Evolutionary conservation across 495 filamentous ascomycete species (phyloP).

Genomic region (Penicillium samsonianum): DNA sequence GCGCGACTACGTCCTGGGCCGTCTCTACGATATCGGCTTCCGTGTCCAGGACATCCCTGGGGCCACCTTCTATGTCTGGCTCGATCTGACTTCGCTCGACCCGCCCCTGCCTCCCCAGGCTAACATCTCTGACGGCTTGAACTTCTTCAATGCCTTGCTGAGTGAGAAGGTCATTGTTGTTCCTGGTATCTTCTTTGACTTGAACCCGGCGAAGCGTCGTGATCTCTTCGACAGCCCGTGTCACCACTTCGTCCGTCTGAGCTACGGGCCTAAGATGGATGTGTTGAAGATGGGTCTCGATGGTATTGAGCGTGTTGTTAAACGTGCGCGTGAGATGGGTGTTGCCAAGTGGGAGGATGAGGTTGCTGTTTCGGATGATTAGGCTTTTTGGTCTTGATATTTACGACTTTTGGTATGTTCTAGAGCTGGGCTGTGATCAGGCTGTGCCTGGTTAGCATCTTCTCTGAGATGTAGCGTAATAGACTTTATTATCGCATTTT

Average conservation of each 20-base stretch:
- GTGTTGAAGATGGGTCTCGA: conserved; percentile 79
- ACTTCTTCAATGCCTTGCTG: conserved; percentile 93
- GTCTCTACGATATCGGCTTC: conserved; percentile 84
- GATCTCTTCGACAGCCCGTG: conserved; percentile 95
- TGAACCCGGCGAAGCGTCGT: conserved; percentile 86
- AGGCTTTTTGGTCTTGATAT: conserved; percentile 9
- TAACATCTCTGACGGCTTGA: conserved; percentile 85
- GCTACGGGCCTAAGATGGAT: conserved; percentile 92
- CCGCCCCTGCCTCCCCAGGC: conserved; percentile 45
- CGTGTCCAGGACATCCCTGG: conserved; percentile 74
- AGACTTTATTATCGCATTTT: not conserved
- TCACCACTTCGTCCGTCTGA: conserved; percentile 91
- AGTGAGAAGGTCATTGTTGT: conserved; percentile 94
- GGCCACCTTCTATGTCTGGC: conserved; percentile 92
- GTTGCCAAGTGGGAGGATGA: conserved; percentile 41
- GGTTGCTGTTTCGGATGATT: conserved; percentile 45
- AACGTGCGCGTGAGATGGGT: conserved; percentile 41
- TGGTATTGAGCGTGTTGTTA: conserved; percentile 78
- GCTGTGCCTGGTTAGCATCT: not conserved
- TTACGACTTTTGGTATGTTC: not conserved
- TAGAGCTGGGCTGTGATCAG: not conserved
- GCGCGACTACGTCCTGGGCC: conserved; percentile 80
- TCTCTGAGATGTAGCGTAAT: not conserved
- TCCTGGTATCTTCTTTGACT: conserved; percentile 79
- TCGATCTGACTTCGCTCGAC: conserved; percentile 58